A percentile compares a stretch with the other conserved stretches of the same genome.
These are phyloP conservation scores for Fusarium sp. DNA, from an alignment of 2,329 filamentous ascomycete species.

Conservation along the genomic window DNA sequence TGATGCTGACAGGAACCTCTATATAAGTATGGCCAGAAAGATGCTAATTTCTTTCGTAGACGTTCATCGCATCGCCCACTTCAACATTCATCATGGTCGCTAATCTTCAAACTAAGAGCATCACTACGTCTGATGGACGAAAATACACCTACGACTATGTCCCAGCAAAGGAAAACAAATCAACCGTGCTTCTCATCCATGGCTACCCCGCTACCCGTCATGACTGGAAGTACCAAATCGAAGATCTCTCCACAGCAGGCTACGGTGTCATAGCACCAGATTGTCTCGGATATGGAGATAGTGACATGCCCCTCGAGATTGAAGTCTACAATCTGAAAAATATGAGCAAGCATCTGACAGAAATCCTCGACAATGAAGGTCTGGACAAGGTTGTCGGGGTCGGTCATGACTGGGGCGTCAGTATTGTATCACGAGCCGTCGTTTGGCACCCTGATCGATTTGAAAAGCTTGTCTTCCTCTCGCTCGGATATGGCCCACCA, in stretches of 20 bases:
- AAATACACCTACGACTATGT: constrained; percentile 23
- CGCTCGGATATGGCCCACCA: constrained; percentile 13
- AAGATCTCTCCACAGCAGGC: constrained; percentile 18
- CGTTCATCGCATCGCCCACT: rapidly evolving
- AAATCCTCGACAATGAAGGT: constrained; percentile 23
- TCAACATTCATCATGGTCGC: neutral
- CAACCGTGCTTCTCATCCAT: constrained; percentile 35
- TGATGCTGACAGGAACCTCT: neutral
- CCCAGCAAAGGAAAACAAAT: neutral
- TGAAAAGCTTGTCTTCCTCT: constrained; percentile 19
- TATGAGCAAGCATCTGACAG: constrained; percentile 19
- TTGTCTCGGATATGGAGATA: constrained; percentile 39
- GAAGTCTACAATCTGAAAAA: constrained; percentile 26
- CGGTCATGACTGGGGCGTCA: constrained; percentile 35
- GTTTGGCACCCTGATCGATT: constrained; percentile 29
- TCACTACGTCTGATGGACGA: neutral
- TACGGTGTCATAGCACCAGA: constrained; percentile 36
- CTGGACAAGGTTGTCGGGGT: constrained; percentile 27
- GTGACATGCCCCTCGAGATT: constrained; percentile 23
- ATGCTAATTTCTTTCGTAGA: neutral
- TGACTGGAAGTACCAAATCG: constrained; percentile 34
- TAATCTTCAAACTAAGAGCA: neutral
- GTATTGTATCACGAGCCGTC: constrained; percentile 17
- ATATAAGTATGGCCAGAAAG: neutral
- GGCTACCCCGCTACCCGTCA: constrained; percentile 34